phyloP scores from a whole-genome alignment of 2,329 filamentous ascomycete genomes.

The Aspergillus uvarum region DNA sequence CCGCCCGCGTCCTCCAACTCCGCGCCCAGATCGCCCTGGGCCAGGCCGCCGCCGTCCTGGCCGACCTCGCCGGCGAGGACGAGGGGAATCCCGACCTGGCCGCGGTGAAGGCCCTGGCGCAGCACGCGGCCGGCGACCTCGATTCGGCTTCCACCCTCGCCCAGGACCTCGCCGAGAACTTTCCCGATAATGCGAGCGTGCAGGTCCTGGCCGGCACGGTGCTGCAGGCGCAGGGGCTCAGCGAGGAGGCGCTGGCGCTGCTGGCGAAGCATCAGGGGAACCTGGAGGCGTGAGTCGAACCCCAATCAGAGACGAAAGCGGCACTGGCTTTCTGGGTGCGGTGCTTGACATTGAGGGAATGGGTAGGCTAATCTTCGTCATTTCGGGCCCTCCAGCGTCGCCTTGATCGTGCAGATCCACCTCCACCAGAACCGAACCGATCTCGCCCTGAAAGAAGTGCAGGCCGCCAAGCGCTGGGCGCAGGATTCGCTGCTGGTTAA shows the following conservation, averaged over 20 bases:
- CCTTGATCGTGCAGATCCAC: conserved; percentile 88
- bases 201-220: conserved; percentile 82
- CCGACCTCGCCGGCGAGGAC: conserved; percentile 63
- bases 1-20: conserved; percentile 74
- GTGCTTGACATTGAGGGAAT: too few relatives aligned
- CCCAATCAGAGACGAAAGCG: too few relatives aligned
- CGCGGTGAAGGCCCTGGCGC: conserved; percentile 74
- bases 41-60: conserved; percentile 70
- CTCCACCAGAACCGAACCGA: conserved; percentile 89
- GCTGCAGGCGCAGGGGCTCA: conserved; percentile 73
- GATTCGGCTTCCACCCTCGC: conserved; percentile 63
- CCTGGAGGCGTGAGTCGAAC: conserved; percentile 65
- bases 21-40: conserved; percentile 82
- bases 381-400: conserved; percentile 66
- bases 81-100: conserved; percentile 66
- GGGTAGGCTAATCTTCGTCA: too few relatives aligned
- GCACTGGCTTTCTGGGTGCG: not conserved
- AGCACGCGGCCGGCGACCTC: conserved; percentile 60
- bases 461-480: conserved; percentile 84
- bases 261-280: conserved; percentile 82
- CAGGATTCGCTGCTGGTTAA: conserved; percentile 94
- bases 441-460: conserved; percentile 84
- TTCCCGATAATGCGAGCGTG: conserved; percentile 73
- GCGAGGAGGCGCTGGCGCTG: conserved; percentile 80
- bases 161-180: conserved; percentile 66